phyloP scores from a whole-genome alignment of 768 basidiomycete genomes.

The Hericium coralloides region DNA sequence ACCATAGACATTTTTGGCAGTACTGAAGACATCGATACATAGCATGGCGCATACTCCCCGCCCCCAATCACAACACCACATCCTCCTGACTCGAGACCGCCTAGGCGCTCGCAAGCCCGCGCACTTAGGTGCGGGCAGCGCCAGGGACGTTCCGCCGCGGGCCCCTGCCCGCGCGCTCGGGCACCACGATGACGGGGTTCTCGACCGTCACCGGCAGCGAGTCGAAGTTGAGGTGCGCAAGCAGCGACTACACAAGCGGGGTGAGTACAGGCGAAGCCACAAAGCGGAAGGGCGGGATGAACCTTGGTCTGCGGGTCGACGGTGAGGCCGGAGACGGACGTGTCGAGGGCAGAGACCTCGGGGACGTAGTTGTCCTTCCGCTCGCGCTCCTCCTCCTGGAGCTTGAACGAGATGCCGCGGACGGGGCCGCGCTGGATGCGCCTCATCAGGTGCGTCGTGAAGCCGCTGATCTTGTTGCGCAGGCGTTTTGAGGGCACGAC shows the following conservation, averaged over 20 bases:
- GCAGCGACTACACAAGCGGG: slow-evolving; percentile 56
- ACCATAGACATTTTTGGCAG: not conserved
- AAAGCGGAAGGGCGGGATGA: slow-evolving; percentile 18
- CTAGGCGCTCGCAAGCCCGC: not conserved
- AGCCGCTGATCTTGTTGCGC: slow-evolving; percentile 98
- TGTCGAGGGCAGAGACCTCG: slow-evolving; percentile 93
- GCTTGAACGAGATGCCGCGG: slow-evolving; percentile 99
- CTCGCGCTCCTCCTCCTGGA: slow-evolving; percentile 99
- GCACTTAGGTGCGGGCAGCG: slow-evolving; percentile 44
- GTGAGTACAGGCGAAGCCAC: not conserved
- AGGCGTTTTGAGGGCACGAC: slow-evolving; percentile 97
- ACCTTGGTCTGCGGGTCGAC: slow-evolving; percentile 94
- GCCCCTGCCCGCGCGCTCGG: slow-evolving; percentile 65
- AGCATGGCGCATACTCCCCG: slow-evolving; percentile 6
- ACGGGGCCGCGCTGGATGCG: slow-evolving; percentile 98
- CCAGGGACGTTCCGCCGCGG: slow-evolving; percentile 78
- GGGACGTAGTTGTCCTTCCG: slow-evolving; percentile 99
- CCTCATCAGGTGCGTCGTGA: slow-evolving; percentile 99
- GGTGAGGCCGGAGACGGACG: slow-evolving; percentile 57
- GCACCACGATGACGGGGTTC: slow-evolving; percentile 49
- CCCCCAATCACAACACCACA: not conserved
- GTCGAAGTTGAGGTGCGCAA: slow-evolving; percentile 91
- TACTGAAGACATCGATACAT: slow-evolving; percentile 8
- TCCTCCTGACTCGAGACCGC: not conserved
- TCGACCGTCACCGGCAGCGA: slow-evolving; percentile 71